Evolutionary conservation across 768 basidiomycete genomes (phyloP), one percentile per base, ranked within the genome.

Genomic region (Phlebiopsis gigantea): DNA sequence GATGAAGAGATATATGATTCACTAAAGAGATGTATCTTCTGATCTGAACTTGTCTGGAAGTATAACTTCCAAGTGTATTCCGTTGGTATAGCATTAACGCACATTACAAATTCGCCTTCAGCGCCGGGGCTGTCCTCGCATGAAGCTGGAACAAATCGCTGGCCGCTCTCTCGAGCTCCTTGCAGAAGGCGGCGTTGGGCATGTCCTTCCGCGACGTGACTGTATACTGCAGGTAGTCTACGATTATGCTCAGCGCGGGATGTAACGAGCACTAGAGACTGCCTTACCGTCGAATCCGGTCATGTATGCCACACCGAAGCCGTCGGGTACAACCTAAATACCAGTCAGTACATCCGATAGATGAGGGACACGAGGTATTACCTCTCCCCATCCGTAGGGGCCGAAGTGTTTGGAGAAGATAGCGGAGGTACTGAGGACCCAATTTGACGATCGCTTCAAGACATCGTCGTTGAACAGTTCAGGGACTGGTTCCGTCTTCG

Each of bases 261-360:
- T 12, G 19, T 17, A 12, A 44, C 43, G 21, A 44, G 21, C 6
- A n/a, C 9, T 19, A 19, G 21, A 19, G 3, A 19, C n/a, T 2
- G 52, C 19, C 57, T 55, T 28, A 53, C 66, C 24, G 56, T 56
- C 56, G 31, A 57, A 60, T 14, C 90, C 90, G n/a, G 94, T 94
- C 81, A 93, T 86, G 67, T 98, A 98, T 12, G 93, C 88, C 28
- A 98, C 87, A 29, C 95, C 95, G 66, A 95, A 98, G 1, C 95
- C 95, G 61, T 97, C 87, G 1, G 90, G 86, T 24, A 96, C 92
- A 45, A 98, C 90, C 80, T 81, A n/a, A 26, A n/a, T n/a, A 26
- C 44, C 30, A 10, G 39, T 53, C 41, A 34, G 44, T 43, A 6
- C 1, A 56, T 55, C 54, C 28, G 17, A 34, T 39, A n/a, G n/a